Percentiles rank a stretch among this genome's conserved stretches.
These are phyloP conservation scores for Penicillium silybi DNA, from an alignment of 495 filamentous ascomycete species.

Conservation along the genomic window DNA sequence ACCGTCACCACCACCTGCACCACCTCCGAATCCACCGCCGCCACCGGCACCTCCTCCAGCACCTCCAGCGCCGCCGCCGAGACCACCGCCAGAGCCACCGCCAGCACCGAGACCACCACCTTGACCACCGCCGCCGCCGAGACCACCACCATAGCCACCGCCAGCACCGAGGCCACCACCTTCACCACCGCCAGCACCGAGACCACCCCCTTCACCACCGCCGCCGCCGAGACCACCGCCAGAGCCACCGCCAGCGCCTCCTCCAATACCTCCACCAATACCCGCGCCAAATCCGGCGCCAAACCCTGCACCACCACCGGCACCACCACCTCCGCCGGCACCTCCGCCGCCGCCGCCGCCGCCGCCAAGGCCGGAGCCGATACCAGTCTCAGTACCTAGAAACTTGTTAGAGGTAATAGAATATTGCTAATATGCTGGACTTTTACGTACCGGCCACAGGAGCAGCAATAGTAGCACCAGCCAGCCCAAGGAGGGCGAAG, in stretches of 20 bases:
- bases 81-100: neutral
- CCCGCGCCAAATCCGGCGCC: conserved; percentile 1
- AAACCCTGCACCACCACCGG: conserved; percentile 2
- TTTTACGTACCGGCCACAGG: conserved; percentile 7
- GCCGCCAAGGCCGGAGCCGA: conserved; percentile 3
- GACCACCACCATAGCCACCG: neutral
- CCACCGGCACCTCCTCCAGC: neutral
- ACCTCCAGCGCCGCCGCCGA: neutral
- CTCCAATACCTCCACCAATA: neutral
- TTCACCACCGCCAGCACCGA: neutral
- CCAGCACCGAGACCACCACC: neutral
- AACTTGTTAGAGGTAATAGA: neutral
- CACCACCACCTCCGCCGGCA: neutral
- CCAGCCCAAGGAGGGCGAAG: conserved; percentile 10
- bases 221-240: neutral
- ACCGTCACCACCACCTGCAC: neutral
- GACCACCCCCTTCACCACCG: neutral
- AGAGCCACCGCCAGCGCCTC: neutral
- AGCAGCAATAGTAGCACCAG: conserved; percentile 10
- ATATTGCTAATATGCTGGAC: neutral
- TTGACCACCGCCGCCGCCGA: neutral
- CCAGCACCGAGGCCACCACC: conserved; percentile 1
- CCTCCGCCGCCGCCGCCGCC: neutral
- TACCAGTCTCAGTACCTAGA: neutral
- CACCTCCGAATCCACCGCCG: neutral